Evolutionary conservation across 192 early-diverging fungal genomes (phyloP), one percentile per base, ranked within the genome.

Genomic region (Thamnidium elegans): DNA sequence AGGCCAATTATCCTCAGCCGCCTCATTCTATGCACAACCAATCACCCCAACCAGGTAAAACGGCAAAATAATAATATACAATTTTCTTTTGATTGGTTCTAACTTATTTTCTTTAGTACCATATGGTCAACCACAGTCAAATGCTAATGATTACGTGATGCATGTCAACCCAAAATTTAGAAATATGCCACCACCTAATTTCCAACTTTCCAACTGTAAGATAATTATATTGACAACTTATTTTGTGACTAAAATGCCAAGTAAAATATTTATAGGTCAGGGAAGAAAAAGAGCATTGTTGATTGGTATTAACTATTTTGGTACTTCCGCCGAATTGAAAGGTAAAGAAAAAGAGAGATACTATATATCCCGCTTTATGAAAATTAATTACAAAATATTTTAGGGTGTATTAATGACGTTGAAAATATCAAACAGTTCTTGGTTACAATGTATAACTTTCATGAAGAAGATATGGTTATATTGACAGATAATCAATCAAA

Each of bases 281-380:
- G 89, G 89, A 20, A 78, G 87, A 36, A 89, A 90, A 73, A 83
- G 84, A 30, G 94, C 92, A 7, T 77, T 97, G 36, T 79, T 97
- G 43, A 87, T 97, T 63, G 95, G 95, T 26, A 92, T 96, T 74
- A 97, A 97, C 73, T 97, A 97, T 75, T 79, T 83, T 55, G 78
- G 82, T 36, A 78, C 81, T 50, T 76, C 74, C 59, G 74, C 78
- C 43, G 77, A 86, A 69, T 84, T 92, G 21, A 75, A 67, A 66
- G 90, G 90, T 7, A n/a, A n/a, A n/a, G n/a, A n/a, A n/a, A n/a
- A n/a, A n/a, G n/a, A n/a, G n/a, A n/a, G n/a, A n/a, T n/a, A n/a
- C n/a, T n/a, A n/a, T n/a, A n/a, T n/a, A n/a, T n/a, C n/a, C n/a
- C n/a, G n/a, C n/a, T n/a, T n/a, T n/a, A n/a, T n/a, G n/a, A n/a